Evolutionary conservation across 129 eudicot species (phyloP), one percentile per base, ranked within the genome.

Genomic region (Lonicera japonica): DNA sequence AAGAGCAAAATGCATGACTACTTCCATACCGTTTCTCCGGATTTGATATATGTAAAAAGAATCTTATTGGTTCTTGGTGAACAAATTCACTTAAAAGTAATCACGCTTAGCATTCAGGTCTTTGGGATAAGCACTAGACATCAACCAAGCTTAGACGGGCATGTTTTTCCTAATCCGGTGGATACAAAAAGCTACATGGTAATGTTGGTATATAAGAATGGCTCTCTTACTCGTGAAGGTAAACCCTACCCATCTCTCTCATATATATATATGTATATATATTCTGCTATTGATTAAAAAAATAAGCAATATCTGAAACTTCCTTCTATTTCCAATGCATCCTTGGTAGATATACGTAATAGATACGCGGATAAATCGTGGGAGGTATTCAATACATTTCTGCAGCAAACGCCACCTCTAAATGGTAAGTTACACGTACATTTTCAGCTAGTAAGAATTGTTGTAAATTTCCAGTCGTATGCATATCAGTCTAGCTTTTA

Each of bases 221-320:
- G 98, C 21, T 92, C 98, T 58, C 67, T 92, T 65, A 86, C 98
- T 22, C 96, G 98, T 58, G 96, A 92, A 92, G 97, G 97, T 90
- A 72, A 22, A 8, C 9, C 43, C 24, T 17, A 25, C 19, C 21
- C 46, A 56, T 70, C 21, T 56, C 25, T n/a, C 1, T 43, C 16
- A 43, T 43, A 43, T 10, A 1, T 43, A 8, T 43, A 1, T 61
- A 10, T 50, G 72, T 36, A 22, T n/a, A n/a, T n/a, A n/a, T n/a
- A n/a, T n/a, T n/a, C n/a, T n/a, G n/a, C n/a, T n/a, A n/a, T n/a
- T n/a, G n/a, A n/a, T n/a, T n/a, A n/a, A n/a, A n/a, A n/a, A 29
- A 2, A 29, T n/a, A 14, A 34, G 18, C 25, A 6, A 29, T 29
- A 29, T 29, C 2, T 6, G 36, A 1, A 29, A 39, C 20, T 54